These are phyloP conservation scores for Nowakowskiella sp. DNA, from an alignment of 192 early-diverging fungal genomes.

Conservation along the genomic window DNA sequence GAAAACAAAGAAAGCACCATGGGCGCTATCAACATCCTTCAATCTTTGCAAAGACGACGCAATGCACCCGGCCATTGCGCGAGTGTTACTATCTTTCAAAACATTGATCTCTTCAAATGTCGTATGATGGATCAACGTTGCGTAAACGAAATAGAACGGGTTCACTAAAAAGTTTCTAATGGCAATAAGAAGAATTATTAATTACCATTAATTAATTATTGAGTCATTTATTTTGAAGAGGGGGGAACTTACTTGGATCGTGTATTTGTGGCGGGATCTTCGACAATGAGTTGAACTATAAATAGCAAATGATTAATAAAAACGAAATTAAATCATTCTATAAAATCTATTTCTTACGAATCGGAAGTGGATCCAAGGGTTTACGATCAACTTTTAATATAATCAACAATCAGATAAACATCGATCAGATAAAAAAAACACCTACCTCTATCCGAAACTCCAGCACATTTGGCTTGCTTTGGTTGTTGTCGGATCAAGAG, in stretches of 20 bases:
- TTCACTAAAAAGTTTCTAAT: not conserved
- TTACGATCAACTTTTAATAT: not conserved
- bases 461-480: not conserved
- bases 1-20: not conserved
- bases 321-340: not conserved
- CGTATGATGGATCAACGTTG: not conserved
- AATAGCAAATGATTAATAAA: not conserved
- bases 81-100: not conserved
- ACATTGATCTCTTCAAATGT: not conserved
- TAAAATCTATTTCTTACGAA: not conserved
- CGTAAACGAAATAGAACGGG: slow-evolving; percentile 1
- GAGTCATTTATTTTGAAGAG: not conserved
- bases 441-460: not conserved
- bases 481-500: not conserved
- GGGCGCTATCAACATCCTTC: not conserved
- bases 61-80: not conserved
- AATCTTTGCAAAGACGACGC: not conserved
- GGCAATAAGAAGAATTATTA: not conserved
- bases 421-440: not conserved
- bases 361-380: not conserved
- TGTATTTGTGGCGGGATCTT: not conserved
- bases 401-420: not conserved
- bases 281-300: not conserved
- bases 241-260: too few relatives aligned
- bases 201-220: not conserved